These are phyloP conservation scores for Pyrrhoderma lamaoense DNA, from an alignment of 1,284 basidiomycete species.

Conservation along the genomic window DNA sequence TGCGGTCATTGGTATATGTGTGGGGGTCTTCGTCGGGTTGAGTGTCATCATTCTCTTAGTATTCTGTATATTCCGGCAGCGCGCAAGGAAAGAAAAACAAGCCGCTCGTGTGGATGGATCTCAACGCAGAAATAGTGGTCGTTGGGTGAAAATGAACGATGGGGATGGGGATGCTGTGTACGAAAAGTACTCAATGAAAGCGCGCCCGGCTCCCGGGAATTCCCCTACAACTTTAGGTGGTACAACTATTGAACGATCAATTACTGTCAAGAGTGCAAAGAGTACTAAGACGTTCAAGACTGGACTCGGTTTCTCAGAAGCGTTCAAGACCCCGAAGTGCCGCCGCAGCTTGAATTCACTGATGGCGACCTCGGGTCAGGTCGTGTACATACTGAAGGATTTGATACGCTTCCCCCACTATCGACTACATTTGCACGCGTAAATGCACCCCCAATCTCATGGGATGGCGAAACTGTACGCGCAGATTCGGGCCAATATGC, in stretches of 20 bases:
- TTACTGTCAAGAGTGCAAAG: slow-evolving; percentile 17
- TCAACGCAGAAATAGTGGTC: slow-evolving; percentile 14
- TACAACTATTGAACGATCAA: slow-evolving; percentile 15
- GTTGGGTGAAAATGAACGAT: slow-evolving; percentile 19
- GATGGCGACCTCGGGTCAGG: slow-evolving; percentile 15
- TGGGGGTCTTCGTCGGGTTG: slow-evolving; percentile 16
- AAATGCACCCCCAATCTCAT: slow-evolving; percentile 9
- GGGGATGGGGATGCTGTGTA: slow-evolving; percentile 8
- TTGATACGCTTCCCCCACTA: neutral
- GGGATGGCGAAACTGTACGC: slow-evolving; percentile 15
- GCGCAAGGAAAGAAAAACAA: neutral
- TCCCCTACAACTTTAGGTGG: slow-evolving; percentile 1
- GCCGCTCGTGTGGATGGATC: neutral
- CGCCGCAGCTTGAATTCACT: slow-evolving; percentile 19
- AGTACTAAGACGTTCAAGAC: slow-evolving; percentile 17
- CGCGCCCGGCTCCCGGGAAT: neutral
- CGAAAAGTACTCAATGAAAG: slow-evolving; percentile 18
- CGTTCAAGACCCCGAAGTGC: slow-evolving; percentile 17
- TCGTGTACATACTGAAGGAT: neutral
- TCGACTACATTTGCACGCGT: slow-evolving; percentile 9
- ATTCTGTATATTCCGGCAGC: slow-evolving; percentile 1
- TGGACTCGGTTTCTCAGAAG: slow-evolving; percentile 13
- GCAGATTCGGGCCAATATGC: slow-evolving; percentile 6
- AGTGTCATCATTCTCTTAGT: slow-evolving; percentile 7
- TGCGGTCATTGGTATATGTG: slow-evolving; percentile 17